Evolutionary conservation across 2,329 filamentous ascomycete species (phyloP).

Genomic region (Aspergillus sp.): DNA sequence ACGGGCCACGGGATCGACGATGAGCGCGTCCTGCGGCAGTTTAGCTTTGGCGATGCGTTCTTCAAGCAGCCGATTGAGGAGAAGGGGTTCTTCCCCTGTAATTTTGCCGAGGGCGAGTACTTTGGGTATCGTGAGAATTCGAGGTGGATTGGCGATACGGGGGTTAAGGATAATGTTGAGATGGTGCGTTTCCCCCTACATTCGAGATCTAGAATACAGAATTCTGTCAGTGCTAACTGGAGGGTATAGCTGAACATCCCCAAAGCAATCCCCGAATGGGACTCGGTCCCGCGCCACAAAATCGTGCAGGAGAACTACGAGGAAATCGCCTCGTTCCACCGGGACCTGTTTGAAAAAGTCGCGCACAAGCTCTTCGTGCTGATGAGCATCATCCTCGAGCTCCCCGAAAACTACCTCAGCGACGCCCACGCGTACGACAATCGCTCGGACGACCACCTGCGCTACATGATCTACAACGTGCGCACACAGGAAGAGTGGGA

Average conservation of each 20-base stretch:
- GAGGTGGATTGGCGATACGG: slow-evolving; percentile 40
- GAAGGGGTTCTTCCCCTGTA: slow-evolving; percentile 25
- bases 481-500: slow-evolving; percentile 55
- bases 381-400: slow-evolving; percentile 63
- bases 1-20: slow-evolving; percentile 29
- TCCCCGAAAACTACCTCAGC: slow-evolving; percentile 62
- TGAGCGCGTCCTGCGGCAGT: slow-evolving; percentile 32
- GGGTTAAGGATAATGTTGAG: slow-evolving; percentile 41
- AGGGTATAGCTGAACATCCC: slow-evolving; percentile 11
- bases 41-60: slow-evolving; percentile 35
- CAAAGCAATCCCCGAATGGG: slow-evolving; percentile 14
- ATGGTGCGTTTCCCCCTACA: slow-evolving; percentile 24
- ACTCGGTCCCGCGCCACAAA: slow-evolving; percentile 34
- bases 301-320: slow-evolving; percentile 56
- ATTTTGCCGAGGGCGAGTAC: slow-evolving; percentile 38
- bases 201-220: no score
- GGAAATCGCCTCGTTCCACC: slow-evolving; percentile 62
- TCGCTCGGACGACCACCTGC: slow-evolving; percentile 61
- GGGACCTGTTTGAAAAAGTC: slow-evolving; percentile 58
- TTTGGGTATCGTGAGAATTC: slow-evolving; percentile 39
- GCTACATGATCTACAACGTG: slow-evolving; percentile 64
- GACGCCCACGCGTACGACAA: slow-evolving; percentile 61
- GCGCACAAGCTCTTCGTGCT: slow-evolving; percentile 60
- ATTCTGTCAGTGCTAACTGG: no score
- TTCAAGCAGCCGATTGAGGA: slow-evolving; percentile 36